Evolutionary conservation across 169 alveolate genomes (phyloP).

Genomic region (Amoebophrya sp.): DNA sequence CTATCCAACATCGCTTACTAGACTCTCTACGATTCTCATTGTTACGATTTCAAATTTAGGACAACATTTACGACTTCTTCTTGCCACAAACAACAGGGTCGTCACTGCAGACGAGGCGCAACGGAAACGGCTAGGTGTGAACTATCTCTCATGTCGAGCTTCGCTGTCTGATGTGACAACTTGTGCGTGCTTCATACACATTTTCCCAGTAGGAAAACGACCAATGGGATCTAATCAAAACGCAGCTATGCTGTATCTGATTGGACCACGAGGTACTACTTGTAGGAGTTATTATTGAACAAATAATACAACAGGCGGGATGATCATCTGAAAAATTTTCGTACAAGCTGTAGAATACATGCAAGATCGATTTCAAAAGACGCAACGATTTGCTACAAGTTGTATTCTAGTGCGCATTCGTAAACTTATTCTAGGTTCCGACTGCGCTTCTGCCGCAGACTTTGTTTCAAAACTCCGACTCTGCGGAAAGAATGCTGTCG

Average conservation of each 20-base stretch:
- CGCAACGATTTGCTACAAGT: not conserved
- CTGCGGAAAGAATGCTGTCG: conserved; percentile 8
- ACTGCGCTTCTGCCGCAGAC: not conserved
- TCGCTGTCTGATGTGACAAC: not conserved
- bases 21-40: no score
- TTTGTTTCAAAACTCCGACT: not conserved
- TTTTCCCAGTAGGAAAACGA: not conserved
- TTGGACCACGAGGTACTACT: not conserved
- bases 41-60: no score
- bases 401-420: not conserved
- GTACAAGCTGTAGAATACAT: not conserved
- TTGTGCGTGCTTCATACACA: not conserved
- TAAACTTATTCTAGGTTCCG: not conserved
- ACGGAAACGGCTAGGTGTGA: not conserved
- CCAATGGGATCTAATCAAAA: not conserved
- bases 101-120: not conserved
- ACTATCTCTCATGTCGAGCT: not conserved
- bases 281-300: not conserved
- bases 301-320: no score
- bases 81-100: not conserved
- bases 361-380: not conserved
- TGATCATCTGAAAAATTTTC: not conserved
- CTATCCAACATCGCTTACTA: no score
- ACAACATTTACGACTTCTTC: not conserved
- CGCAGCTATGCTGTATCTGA: not conserved